Base-by-base conservation (phyloP, 192 early-diverging fungal species). In the Backusella morwellensis region DNA sequence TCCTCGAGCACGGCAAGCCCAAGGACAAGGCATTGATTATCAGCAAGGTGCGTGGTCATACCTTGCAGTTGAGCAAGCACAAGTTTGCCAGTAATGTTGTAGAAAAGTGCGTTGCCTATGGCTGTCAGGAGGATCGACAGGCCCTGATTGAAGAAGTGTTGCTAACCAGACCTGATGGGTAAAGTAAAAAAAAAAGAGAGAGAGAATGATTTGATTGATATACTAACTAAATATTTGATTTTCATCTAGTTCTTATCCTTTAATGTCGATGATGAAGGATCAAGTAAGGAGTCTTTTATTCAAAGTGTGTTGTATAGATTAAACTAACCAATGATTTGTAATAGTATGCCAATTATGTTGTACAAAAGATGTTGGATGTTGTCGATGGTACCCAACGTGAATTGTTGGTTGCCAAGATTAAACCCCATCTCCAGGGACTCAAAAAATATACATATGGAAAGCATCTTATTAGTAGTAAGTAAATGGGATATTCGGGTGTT, bases 11-110 rank as follows among this genome's bases (percentile, higher is more conserved):
- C 59, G 97, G 98, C 54, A 93, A 93, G 76, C 91, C 92, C 7
- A 87, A 86, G 3, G 98, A 99, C 85, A 97, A 97, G 82, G 85
- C 88, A 9, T 81, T 95, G 54, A 93, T 99, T 6, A 92, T 97
- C 52, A 87, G 88, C 35, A 97, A 97, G 79, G 93, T 99, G 47
- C 90, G 92, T 29, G 98, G 98, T 3, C 93, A 98, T 54, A 94
- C 98, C 11, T 83, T 99, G 66, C 88, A 91, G 67, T 88, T 99
- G 85, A 94, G 92, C 85, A 98, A 98, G 79, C 98, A 99, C 88
- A 99, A 99, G 87, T 99, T 99, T 92, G 98, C 98, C 4, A 95
- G 93, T 35, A 99, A 99, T 75, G 98, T 99, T 17, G 95, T 99
- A 15, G 98, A 99, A 75, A 98, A 98, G 79, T 99, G 98, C 84